Percentiles rank a stretch among this genome's conserved stretches.
These are phyloP conservation scores for Oryza australiensis DNA, from an alignment of 176 grass and related monocot genomes.

Conservation along the genomic window DNA sequence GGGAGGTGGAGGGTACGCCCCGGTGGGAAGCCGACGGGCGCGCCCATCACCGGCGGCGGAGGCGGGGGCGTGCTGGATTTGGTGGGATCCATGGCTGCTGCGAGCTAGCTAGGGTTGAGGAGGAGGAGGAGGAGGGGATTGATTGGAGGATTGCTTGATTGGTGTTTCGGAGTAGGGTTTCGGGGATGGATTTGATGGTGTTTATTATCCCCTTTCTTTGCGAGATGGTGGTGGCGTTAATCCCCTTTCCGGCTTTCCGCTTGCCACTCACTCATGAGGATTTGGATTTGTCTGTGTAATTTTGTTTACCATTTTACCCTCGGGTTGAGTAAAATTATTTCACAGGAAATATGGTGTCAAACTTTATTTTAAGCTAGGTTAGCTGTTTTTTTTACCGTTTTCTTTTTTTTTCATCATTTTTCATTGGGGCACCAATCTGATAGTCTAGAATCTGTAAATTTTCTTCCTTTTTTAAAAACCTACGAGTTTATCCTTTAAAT, in stretches of 20 bases:
- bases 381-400: too few species aligned
- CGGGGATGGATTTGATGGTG: not conserved
- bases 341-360: not conserved
- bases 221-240: too few species aligned
- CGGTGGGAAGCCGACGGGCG: constrained; percentile 55
- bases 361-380: not conserved
- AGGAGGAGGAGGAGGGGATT: constrained; percentile 8
- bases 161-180: constrained; percentile 7
- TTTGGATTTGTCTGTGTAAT: too few species aligned
- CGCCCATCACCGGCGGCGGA: constrained; percentile 48
- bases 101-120: constrained; percentile 37
- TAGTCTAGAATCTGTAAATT: too few species aligned
- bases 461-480: too few species aligned
- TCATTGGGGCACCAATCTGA: too few species aligned
- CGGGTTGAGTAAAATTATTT: too few species aligned
- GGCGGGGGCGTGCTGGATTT: constrained; percentile 63
- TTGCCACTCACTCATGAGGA: too few species aligned
- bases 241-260: too few species aligned
- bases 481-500: too few species aligned
- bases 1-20: constrained; percentile 44
- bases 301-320: too few species aligned
- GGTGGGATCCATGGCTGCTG: constrained; percentile 63
- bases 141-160: constrained; percentile 7
- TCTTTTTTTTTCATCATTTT: too few species aligned
- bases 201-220: not conserved